Evolutionary conservation across 2,329 filamentous ascomycete genomes (phyloP), one percentile per base, ranked within the genome.

Genomic region (Elsinoe necatrix): DNA sequence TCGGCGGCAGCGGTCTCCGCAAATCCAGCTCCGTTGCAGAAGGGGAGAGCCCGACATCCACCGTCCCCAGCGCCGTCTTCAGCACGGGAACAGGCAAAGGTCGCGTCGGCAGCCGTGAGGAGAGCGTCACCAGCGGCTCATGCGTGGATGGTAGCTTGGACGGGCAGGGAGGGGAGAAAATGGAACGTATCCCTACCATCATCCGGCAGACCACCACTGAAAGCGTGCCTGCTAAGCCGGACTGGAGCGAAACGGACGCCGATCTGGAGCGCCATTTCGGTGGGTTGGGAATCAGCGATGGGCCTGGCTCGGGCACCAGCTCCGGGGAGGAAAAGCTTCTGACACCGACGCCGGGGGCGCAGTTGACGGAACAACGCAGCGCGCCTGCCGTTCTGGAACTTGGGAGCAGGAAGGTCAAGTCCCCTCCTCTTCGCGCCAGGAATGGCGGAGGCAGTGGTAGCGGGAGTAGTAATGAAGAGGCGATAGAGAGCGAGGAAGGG

Each of bases 101-200:
- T 67, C 80, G 83, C 62, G 83, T 82, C 2, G 92, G 88, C 3
- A 95, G 88, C 66, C 81, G 90, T 34, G 89, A 90, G 65, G 89
- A 95, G 66, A 96, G 92, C 0, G 86, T 96, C 58, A 87, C 86
- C 57, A 95, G 87, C 8, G 91, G 89, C 66, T 81, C 93, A 50
- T n/a, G 41, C 41, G 93, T 92, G 71, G 37, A 41, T 14, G 54
- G 41, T 18, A 45, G 37, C 11, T n/a, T 45, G 2, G 54, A 56
- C 27, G 52, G 52, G 3, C 25, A 34, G 18, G 48, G 48, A 4
- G 90, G 89, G 2, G 92, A 96, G 65, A 82, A 85, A 43, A 84
- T 82, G 34, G 90, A 95, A 55, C 89, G 95, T 56, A 76, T 89
- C 34, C 83, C 89, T 7, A 80, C 91, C 9, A 81, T 88, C 37